A percentile compares a stretch with the other conserved stretches of the same genome.
These are phyloP conservation scores for Pachysandra terminalis DNA, from an alignment of 164 flowering plant species.

Conservation along the genomic window DNA sequence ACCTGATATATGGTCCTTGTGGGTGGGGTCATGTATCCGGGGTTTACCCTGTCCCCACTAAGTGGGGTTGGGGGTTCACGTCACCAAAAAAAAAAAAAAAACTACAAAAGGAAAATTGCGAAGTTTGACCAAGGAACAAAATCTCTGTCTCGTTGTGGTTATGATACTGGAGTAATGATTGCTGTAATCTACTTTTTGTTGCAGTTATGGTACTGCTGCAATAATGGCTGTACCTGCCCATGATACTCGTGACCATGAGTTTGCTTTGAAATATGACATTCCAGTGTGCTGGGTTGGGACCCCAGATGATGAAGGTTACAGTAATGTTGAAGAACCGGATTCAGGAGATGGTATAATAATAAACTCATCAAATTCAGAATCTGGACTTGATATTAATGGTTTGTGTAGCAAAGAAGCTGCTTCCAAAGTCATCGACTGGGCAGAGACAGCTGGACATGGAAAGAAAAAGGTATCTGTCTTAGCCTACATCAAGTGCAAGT, in stretches of 20 bases:
- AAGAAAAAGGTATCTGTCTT: slow-evolving; percentile 61
- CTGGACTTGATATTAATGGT: slow-evolving; percentile 79
- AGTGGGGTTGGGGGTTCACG: no score
- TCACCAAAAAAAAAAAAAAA: no score
- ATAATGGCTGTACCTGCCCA: slow-evolving; percentile 99
- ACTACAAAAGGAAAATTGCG: no score
- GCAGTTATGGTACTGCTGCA: slow-evolving; percentile 98
- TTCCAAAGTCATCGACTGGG: slow-evolving; percentile 73
- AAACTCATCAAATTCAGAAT: slow-evolving; percentile 59
- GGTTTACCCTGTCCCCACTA: no score
- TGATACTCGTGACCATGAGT: slow-evolving; percentile 85
- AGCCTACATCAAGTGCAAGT: neutral
- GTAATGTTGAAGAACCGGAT: slow-evolving; percentile 41
- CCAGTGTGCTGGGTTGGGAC: slow-evolving; percentile 67
- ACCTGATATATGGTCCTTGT: no score
- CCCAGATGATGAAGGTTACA: slow-evolving; percentile 37
- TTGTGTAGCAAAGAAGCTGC: slow-evolving; percentile 65
- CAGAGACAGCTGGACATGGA: slow-evolving; percentile 73
- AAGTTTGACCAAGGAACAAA: no score
- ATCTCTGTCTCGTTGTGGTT: no score
- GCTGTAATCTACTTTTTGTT: slow-evolving; percentile 2
- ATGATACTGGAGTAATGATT: neutral
- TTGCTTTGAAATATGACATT: slow-evolving; percentile 76
- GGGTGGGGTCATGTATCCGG: no score
- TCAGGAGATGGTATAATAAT: slow-evolving; percentile 65